Base-by-base conservation (phyloP, 805 yeast genomes). In the Lipomyces yamanashiensis region DNA sequence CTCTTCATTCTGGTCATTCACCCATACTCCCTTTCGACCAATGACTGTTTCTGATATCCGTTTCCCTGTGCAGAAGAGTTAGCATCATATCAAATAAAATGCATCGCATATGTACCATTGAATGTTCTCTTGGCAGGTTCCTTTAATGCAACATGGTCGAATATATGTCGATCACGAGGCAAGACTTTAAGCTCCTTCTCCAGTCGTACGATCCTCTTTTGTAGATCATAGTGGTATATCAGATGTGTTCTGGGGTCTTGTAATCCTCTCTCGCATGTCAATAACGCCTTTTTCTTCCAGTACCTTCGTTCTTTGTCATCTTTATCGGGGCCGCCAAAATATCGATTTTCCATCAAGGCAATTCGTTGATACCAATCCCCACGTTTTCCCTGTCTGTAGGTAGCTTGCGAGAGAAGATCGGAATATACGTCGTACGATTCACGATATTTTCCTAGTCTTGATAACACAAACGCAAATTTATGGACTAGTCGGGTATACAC, bases 321-420 rank as follows among this genome's bases (percentile, higher is more conserved):
- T n/a, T 48, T 53, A 28, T 55, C 57, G 2, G 59, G 54, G 1
- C 51, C 54, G n/a, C 61, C 54, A 34, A 61, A 41, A 40, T 63
- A 59, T 17, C 44, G 48, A 19, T 57, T 49, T 49, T 68, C 71
- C 10, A 68, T 61, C 23, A 68, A 44, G 2, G 71, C 70, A 36
- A 67, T 68, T 21, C 61, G 39, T 39, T 67, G 65, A 34, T 62
- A 68, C 71, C 71, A 68, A 21, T 60, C 64, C 2, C 71, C 71
- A n/a, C 71, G 53, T 40, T 63, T 67, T 33, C 70, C 71, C 15
- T 54, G 62, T 12, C 63, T 48, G 40, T 64, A 67, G 1, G 54
- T 21, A 7, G 51, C 40, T 19, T 68, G 71, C 7, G 43, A 50
- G 10, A 68, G 54, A 10, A 68, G 62, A 8, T 40, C 54, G 7